Percentiles rank a stretch among this genome's conserved stretches.
Conservation (phyloP, 441 rosid genomes). For the Viola pubescens region DNA sequence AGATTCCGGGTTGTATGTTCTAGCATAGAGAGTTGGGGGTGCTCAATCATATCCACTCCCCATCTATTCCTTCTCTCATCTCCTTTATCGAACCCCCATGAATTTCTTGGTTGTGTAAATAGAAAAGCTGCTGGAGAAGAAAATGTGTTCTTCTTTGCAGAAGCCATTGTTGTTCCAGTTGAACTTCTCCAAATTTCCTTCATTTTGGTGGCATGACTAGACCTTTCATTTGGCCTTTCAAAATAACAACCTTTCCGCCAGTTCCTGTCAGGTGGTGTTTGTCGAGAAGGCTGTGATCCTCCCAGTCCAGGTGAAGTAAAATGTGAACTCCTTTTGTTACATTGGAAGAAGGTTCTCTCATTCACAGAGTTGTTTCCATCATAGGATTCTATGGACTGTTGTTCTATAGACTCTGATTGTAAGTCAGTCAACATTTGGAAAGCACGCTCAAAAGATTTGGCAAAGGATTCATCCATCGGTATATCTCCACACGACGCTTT, state of each 20-base stretch:
- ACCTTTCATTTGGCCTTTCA: constrained; percentile 12
- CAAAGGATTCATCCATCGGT: constrained; percentile 52
- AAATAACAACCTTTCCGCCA: constrained; percentile 18
- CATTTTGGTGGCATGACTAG: constrained; percentile 7
- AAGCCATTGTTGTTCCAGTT: constrained; percentile 5
- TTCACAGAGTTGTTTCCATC: background rate
- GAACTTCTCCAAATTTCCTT: constrained; percentile 21
- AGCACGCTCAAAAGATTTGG: constrained; percentile 67
- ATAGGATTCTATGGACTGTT: constrained; percentile 2
- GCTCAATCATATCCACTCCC: constrained; percentile 14
- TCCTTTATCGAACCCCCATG: constrained; percentile 9
- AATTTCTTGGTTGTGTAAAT: constrained; percentile 36
- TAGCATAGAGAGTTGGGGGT: background rate
- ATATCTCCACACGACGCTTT: constrained; percentile 29
- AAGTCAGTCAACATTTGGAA: constrained; percentile 41
- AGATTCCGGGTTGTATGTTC: constrained; percentile 15
- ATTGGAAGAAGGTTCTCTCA: constrained; percentile 10
- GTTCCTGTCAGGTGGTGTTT: constrained; percentile 2
- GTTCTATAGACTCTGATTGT: constrained; percentile 20
- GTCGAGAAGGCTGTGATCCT: constrained; percentile 4
- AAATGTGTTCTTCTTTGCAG: constrained; percentile 5
- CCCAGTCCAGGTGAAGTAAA: constrained; percentile 10
- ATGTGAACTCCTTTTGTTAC: constrained; percentile 15
- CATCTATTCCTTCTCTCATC: constrained; percentile 20
- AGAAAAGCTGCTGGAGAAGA: constrained; percentile 22